phyloP scores from a whole-genome alignment of 1,139 yeast species.

The Saccharomyces hybrid region DNA sequence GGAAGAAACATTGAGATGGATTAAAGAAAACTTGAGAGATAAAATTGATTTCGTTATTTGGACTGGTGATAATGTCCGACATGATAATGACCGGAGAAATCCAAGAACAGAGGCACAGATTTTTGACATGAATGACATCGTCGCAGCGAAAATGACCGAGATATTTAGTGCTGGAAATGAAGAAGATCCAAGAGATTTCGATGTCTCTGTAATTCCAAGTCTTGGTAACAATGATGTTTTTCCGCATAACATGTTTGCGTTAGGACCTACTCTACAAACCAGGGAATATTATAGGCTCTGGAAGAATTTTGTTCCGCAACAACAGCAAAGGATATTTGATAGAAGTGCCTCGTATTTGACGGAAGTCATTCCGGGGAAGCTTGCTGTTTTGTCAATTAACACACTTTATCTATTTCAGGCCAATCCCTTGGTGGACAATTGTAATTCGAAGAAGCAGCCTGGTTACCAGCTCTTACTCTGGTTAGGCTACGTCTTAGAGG shows the following conservation, averaged over 20 bases:
- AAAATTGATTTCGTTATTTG: conserved; percentile 78
- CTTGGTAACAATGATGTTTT: conserved; percentile 83
- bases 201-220: conserved; percentile 52
- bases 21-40: conserved; percentile 53
- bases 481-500: conserved; percentile 68
- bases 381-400: conserved; percentile 72
- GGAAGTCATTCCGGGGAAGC: conserved; percentile 68
- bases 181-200: conserved; percentile 39
- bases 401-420: conserved; percentile 67
- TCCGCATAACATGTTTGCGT: conserved; percentile 76
- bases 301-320: conserved; percentile 67
- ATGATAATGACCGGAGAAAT: conserved; percentile 64
- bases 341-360: conserved; percentile 67
- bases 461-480: conserved; percentile 71
- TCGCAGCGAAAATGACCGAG: conserved; percentile 47
- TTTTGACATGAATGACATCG: conserved; percentile 56
- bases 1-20: conserved; percentile 60
- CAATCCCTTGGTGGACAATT: conserved; percentile 76
- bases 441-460: conserved; percentile 65
- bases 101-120: conserved; percentile 71
- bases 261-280: conserved; percentile 81
- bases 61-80: conserved; percentile 87
- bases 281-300: conserved; percentile 68
- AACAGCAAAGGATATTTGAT: conserved; percentile 66
- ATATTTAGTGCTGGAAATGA: conserved; percentile 43